These are phyloP conservation scores for Kurtzmaniella quercitrusa DNA, from an alignment of 1,139 yeast species.

Conservation along the genomic window DNA sequence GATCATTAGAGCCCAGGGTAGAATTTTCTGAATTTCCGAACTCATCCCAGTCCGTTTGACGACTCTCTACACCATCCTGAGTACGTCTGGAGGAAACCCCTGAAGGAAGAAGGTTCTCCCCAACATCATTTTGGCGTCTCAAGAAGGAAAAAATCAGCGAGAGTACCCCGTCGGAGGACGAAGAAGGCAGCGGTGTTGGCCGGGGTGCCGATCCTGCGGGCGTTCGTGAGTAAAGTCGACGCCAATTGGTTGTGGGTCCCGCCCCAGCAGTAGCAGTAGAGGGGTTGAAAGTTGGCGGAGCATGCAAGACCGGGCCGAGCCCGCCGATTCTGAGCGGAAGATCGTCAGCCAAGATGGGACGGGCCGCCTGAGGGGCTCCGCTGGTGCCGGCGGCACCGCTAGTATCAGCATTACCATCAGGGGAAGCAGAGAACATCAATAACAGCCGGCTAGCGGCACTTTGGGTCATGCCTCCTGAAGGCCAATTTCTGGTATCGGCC, in stretches of 20 bases:
- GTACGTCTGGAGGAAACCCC: constrained; percentile 55
- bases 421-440: constrained; percentile 3
- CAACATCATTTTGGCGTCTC: constrained; percentile 13
- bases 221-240: constrained; percentile 3
- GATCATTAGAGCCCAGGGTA: not conserved
- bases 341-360: not conserved
- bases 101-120: constrained; percentile 31
- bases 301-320: constrained; percentile 3
- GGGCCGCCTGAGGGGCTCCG: not conserved
- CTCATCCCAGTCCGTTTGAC: not conserved
- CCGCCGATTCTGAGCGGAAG: constrained; percentile 4
- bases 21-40: not conserved
- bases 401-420: not conserved
- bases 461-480: constrained; percentile 1
- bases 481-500: not conserved
- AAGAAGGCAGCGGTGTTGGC: constrained; percentile 2
- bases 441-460: constrained; percentile 1
- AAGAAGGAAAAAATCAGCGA: constrained; percentile 24
- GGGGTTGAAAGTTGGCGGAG: constrained; percentile 3
- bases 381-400: not conserved
- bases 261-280: not conserved
- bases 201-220: constrained; percentile 6
- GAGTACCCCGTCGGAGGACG: constrained; percentile 14
- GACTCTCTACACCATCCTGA: constrained; percentile 39
- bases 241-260: constrained; percentile 11